A percentile compares a stretch with the other conserved stretches of the same genome.
These are phyloP conservation scores for Chaetomium olivaceum DNA, from an alignment of 2,329 filamentous ascomycete genomes.

Conservation along the genomic window DNA sequence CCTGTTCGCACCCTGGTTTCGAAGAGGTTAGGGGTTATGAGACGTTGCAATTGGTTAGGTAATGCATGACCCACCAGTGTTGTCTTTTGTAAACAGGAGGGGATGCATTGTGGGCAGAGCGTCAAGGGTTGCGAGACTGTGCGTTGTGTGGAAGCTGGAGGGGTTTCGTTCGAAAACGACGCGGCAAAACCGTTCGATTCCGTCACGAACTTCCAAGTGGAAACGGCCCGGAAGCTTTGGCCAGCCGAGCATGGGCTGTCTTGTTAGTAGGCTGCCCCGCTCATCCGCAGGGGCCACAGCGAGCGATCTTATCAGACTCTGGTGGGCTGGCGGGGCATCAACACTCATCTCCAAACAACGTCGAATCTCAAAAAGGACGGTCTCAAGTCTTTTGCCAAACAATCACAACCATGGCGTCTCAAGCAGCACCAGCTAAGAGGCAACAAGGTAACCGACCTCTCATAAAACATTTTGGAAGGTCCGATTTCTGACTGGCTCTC, in stretches of 20 bases:
- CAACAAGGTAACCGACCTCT: slow-evolving; percentile 65
- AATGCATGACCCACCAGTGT: slow-evolving; percentile 63
- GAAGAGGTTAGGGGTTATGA: slow-evolving; percentile 13
- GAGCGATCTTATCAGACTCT: background rate
- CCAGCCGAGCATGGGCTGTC: slow-evolving; percentile 6
- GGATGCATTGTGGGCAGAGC: slow-evolving; percentile 75
- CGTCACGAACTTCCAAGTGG: background rate
- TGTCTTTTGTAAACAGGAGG: slow-evolving; percentile 91
- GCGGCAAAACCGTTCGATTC: background rate
- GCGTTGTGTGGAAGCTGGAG: background rate
- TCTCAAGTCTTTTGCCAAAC: background rate
- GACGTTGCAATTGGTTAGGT: background rate
- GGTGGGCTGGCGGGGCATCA: background rate
- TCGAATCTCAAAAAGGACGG: slow-evolving; percentile 2
- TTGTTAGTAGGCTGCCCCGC: background rate
- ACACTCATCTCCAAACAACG: slow-evolving; percentile 5
- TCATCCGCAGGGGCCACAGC: background rate
- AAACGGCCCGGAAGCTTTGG: slow-evolving; percentile 21
- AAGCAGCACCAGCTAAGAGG: slow-evolving; percentile 63
- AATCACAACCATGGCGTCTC: slow-evolving; percentile 47
- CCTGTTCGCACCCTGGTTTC: slow-evolving; percentile 79
- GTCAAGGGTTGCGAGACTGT: background rate
- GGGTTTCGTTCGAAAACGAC: background rate
- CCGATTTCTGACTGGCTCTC: slow-evolving; percentile 15
- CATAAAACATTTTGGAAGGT: background rate